Evolutionary conservation across 1,139 yeast genomes (phyloP), one percentile per base, ranked within the genome.

Genomic region (Blastobotrys serpentis): DNA sequence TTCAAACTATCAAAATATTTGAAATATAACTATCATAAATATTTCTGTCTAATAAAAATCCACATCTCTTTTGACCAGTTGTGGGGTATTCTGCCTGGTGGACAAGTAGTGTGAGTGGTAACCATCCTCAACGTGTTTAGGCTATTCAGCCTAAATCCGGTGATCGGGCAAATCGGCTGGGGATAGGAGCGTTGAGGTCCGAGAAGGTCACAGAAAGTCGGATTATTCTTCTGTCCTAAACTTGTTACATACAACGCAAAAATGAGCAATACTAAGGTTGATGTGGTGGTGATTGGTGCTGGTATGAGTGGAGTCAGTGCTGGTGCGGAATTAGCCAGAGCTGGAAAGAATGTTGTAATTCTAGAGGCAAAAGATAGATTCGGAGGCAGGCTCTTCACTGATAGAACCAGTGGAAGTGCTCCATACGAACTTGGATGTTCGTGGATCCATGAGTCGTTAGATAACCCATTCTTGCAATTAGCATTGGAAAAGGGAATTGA

Each of bases 271-370:
- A 23, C 5, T 10, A 7, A 42, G 1, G 52, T 54, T 37, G 55
- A 55, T 42, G 63, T 57, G 33, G 56, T 62, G 45, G 49, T 64
- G 1, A 51, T 64, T 8, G 97, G 97, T 2, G 95, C 87, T 7
- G 96, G 97, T 0, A 79, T 86, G 5, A 69, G 95, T 0, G 96
- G 96, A 0, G 71, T 88, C 37, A 82, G 84, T 56, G 86, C 95
- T 0, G 92, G 94, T 0, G 74, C 81, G 3, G 77, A 76, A 2
- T 71, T 88, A 3, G 63, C 77, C 10, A 60, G 64, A 11, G 59
- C 68, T 1, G 74, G 78, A 0, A 67, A 75, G 10, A 66, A 71
- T 18, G 68, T 75, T 39, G 61, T 80, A 1, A 65, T 82, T 11
- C 52, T 83, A 2, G 89, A 83, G 56, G 84, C 85, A 0, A 69